Evolutionary conservation across 2,329 filamentous ascomycete species (phyloP), one percentile per base, ranked within the genome.

Genomic region (Colletotrichum echinochloae): DNA sequence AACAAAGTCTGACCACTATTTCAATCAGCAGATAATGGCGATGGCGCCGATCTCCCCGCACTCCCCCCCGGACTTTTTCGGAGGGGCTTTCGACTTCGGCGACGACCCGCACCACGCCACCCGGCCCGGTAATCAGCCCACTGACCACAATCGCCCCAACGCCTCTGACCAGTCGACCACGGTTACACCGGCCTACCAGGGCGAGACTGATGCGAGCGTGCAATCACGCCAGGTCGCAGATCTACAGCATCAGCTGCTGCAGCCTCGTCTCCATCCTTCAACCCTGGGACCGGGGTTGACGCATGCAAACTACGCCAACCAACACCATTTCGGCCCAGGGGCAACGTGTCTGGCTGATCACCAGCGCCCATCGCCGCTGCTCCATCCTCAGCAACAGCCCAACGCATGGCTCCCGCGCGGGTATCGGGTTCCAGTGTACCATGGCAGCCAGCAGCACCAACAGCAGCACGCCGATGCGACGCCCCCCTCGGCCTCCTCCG

Each of bases 21-120:
- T 71, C 57, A 62, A 65, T 70, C 66, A 72, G 70, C 70, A 72
- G 70, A 62, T 70, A 49, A 70, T 72, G 61, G 66, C 70, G 26
- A 65, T 61, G 60, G 57, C 61, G 55, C 51, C 70, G 60, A 46
- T 72, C 37, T 61, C 70, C 55, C 66, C 70, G 66, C 65, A 69
- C 55, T 69, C 70, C 46, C 44, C 55, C 39, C 66, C 69, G 56
- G 56, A 51, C 26, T 30, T 54, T 28, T 63, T 69, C 65, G 69
- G 65, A 60, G 69, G 63, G 56, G 51, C 63, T 46, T 63, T 71
- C 65, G 57, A 57, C 52, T 48, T 54, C 57, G 35, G 46, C 68
- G 64, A 63, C 68, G 51, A 64, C 49, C 39, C 61, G 66, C 60
- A 72, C 48, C 66, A 72, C 70, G 66, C 70, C 70, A 72, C 56